These are phyloP conservation scores for Yueomyces sp. DNA, from an alignment of 1,139 yeast species.

Conservation along the genomic window DNA sequence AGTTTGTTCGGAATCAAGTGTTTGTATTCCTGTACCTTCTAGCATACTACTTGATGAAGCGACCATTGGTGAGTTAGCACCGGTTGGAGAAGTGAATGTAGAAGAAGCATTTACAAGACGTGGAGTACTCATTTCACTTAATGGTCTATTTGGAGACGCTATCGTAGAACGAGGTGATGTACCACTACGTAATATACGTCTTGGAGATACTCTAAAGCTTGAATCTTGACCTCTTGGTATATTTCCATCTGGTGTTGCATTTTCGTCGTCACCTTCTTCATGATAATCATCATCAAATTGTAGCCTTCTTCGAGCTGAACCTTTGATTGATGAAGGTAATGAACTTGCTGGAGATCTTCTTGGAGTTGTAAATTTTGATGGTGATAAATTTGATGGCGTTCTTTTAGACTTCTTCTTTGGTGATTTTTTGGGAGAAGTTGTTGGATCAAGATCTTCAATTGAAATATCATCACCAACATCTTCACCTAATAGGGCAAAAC, in stretches of 20 bases:
- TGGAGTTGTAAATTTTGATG: slow-evolving; percentile 12
- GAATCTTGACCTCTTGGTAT: slow-evolving; percentile 8
- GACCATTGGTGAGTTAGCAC: neutral
- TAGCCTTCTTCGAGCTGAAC: slow-evolving; percentile 9
- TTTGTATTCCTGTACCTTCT: slow-evolving; percentile 2
- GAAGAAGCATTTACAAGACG: slow-evolving; percentile 14
- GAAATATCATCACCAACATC: slow-evolving; percentile 25
- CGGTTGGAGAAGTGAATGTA: slow-evolving; percentile 8
- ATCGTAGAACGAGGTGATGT: slow-evolving; percentile 7
- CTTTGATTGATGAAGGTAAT: slow-evolving; percentile 5
- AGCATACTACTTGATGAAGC: neutral
- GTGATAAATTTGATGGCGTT: slow-evolving; percentile 7
- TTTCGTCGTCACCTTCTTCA: slow-evolving; percentile 7
- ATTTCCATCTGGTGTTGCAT: slow-evolving; percentile 9
- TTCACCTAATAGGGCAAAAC: slow-evolving; percentile 62
- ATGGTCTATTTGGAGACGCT: slow-evolving; percentile 11
- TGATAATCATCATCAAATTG: slow-evolving; percentile 5
- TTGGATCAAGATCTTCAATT: slow-evolving; percentile 16
- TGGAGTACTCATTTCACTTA: slow-evolving; percentile 14
- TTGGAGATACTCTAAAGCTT: slow-evolving; percentile 20
- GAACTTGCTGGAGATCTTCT: slow-evolving; percentile 4
- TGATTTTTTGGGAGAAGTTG: slow-evolving; percentile 9
- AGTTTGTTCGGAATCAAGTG: slow-evolving; percentile 2
- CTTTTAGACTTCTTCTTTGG: slow-evolving; percentile 21
- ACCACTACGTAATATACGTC: slow-evolving; percentile 11